Evolutionary conservation across 371 early-diverging fungal species (phyloP).

Genomic region (Lichtheimia ornata): DNA sequence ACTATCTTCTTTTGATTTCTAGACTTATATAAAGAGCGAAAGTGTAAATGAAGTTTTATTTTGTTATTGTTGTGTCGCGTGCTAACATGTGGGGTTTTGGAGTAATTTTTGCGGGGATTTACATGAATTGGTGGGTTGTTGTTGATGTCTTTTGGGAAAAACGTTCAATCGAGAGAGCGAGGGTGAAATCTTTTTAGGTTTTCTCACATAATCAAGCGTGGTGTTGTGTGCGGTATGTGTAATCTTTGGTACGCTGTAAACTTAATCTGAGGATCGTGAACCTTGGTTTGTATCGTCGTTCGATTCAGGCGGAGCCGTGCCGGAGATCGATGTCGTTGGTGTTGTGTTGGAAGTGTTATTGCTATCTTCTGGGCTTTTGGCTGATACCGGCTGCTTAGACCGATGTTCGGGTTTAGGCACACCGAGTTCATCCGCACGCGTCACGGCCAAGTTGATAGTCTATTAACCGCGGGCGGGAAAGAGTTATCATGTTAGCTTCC

Average conservation of each 20-base stretch:
- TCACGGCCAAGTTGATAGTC: conserved; percentile 46
- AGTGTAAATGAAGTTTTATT: too few species aligned
- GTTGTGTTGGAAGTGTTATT: not conserved
- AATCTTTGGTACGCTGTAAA: not conserved
- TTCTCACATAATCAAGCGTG: not conserved
- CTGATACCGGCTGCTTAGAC: not conserved
- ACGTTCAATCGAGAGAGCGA: too few species aligned
- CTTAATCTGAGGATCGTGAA: conserved; percentile 5
- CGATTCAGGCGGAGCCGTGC: not conserved
- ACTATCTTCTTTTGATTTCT: too few species aligned
- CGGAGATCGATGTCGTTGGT: not conserved
- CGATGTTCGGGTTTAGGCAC: conserved; percentile 18
- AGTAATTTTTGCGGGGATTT: too few species aligned
- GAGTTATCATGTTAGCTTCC: not conserved
- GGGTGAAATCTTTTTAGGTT: not conserved
- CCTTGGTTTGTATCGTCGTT: not conserved
- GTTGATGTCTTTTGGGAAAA: too few species aligned
- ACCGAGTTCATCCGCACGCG: conserved; percentile 43
- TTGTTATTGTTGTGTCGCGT: too few species aligned
- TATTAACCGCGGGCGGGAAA: conserved; percentile 7
- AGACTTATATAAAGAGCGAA: too few species aligned
- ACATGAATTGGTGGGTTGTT: too few species aligned
- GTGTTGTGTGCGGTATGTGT: not conserved
- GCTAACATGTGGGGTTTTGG: too few species aligned
- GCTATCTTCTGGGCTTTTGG: not conserved